These are phyloP conservation scores for Bacidia gigantensis DNA, from an alignment of 495 filamentous ascomycete genomes.

Conservation along the genomic window DNA sequence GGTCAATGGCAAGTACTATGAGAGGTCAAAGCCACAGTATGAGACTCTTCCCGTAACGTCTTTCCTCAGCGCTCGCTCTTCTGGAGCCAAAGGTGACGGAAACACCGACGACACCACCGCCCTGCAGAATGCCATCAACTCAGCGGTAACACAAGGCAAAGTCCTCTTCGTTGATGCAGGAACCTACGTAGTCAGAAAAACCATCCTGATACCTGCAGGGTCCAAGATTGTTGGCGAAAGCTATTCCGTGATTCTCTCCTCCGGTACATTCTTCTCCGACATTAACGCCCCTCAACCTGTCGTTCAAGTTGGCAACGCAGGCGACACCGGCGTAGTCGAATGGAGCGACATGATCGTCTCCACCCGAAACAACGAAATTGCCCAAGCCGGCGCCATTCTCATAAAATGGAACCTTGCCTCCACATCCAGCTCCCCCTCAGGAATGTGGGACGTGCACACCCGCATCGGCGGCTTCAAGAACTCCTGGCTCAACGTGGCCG, in stretches of 20 bases:
- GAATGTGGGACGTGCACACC: conserved; percentile 47
- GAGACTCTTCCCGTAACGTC: conserved; percentile 31
- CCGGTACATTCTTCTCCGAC: conserved; percentile 45
- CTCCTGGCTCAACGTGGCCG: conserved; percentile 33
- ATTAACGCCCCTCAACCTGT: conserved; percentile 50
- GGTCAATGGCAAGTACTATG: conserved; percentile 38
- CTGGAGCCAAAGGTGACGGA: conserved; percentile 56
- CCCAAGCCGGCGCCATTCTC: conserved; percentile 54
- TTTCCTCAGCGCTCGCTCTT: conserved; percentile 45
- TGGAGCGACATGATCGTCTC: conserved; percentile 47
- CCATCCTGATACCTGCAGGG: conserved; percentile 31
- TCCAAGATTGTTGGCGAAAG: conserved; percentile 37
- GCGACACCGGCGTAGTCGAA: conserved; percentile 40
- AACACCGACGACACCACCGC: conserved; percentile 49
- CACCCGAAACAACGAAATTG: conserved; percentile 36
- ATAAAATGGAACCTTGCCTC: conserved; percentile 59
- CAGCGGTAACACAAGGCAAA: conserved; percentile 26
- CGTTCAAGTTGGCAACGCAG: conserved; percentile 44
- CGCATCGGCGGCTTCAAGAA: conserved; percentile 43
- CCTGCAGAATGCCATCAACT: conserved; percentile 33
- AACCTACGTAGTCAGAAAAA: conserved; percentile 34
- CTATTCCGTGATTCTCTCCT: conserved; percentile 51
- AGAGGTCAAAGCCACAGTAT: conserved; percentile 57
- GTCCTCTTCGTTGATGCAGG: conserved; percentile 38
- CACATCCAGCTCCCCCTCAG: conserved; percentile 27